Conservation (phyloP, 2,329 filamentous ascomycete genomes). For the Phialemoniopsis sp. region DNA sequence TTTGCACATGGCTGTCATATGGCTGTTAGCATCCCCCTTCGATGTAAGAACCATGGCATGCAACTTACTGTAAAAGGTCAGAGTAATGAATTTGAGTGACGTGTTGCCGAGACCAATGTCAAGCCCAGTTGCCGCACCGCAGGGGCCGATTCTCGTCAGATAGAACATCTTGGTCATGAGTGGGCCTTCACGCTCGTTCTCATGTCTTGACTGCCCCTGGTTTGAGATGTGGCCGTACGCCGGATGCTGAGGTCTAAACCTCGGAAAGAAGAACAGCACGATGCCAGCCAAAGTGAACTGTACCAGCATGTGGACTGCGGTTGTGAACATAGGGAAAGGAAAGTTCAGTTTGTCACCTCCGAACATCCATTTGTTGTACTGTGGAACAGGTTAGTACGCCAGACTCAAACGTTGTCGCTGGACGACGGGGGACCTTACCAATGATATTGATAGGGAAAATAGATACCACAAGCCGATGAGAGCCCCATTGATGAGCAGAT, state of each 20-base stretch:
- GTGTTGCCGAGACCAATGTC: conserved; percentile 97
- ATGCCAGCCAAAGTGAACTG: conserved; percentile 78
- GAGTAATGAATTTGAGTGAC: conserved; percentile 89
- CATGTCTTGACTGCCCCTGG: conserved; percentile 43
- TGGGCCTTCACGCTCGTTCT: conserved; percentile 49
- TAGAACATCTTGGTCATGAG: conserved; percentile 90
- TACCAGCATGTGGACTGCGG: conserved; percentile 90
- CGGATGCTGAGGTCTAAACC: conserved; percentile 55
- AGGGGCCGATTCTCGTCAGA: conserved; percentile 84
- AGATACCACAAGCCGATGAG: conserved; percentile 84
- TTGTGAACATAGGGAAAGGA: conserved; percentile 91
- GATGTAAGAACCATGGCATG: too few species aligned
- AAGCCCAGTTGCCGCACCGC: conserved; percentile 85
- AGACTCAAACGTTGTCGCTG: conserved; percentile 1
- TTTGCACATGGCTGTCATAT: conserved; percentile 81
- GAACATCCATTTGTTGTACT: conserved; percentile 99
- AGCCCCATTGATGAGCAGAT: conserved; percentile 68
- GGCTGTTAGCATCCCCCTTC: conserved; percentile 13
- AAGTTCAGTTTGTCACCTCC: conserved; percentile 81
- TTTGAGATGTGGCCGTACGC: conserved; percentile 39
- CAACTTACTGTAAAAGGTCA: conserved; percentile 85
- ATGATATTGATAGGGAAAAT: conserved; percentile 89
- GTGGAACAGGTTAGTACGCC: conserved; percentile 16
- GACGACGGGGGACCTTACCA: conserved; percentile 52
- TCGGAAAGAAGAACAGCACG: conserved; percentile 79